Percentiles rank a stretch among this genome's conserved stretches.
phyloP scores from a whole-genome alignment of 2,329 filamentous ascomycete species.

The Fusarium foetens region DNA sequence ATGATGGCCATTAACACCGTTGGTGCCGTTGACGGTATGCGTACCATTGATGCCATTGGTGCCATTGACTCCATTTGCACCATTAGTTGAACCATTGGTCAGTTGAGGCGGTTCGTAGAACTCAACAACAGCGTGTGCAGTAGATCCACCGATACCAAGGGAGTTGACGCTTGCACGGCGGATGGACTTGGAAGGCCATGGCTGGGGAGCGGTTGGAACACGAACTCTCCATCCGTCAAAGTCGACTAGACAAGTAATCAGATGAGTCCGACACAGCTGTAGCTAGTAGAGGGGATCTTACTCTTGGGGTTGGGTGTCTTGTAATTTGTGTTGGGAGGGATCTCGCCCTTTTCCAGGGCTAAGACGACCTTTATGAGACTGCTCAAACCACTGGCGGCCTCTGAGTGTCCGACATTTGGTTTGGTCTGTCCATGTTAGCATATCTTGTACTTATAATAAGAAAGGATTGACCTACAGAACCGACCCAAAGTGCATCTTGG shows the following conservation, averaged over 20 bases:
- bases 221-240: slow-evolving; percentile 41
- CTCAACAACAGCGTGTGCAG: slow-evolving; percentile 56
- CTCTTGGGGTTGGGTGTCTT: slow-evolving; percentile 42
- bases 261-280: too few relatives aligned
- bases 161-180: slow-evolving; percentile 46
- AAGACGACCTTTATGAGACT: slow-evolving; percentile 44
- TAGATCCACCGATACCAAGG: slow-evolving; percentile 58
- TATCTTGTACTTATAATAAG: fast-evolving
- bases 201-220: slow-evolving; percentile 33
- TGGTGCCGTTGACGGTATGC: background rate
- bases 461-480: slow-evolving; percentile 52
- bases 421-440: slow-evolving; percentile 42
- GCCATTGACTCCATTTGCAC: background rate
- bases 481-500: slow-evolving; percentile 51
- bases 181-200: slow-evolving; percentile 39
- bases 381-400: slow-evolving; percentile 45
- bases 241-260: too few relatives aligned
- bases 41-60: background rate
- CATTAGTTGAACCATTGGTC: background rate
- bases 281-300: too few relatives aligned
- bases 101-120: slow-evolving; percentile 27
- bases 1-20: slow-evolving; percentile 12
- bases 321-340: slow-evolving; percentile 43
- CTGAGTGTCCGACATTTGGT: slow-evolving; percentile 44
- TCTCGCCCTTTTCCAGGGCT: slow-evolving; percentile 41